Conservation (phyloP, 345 rosid species). For the Nephelium lappaceum region DNA sequence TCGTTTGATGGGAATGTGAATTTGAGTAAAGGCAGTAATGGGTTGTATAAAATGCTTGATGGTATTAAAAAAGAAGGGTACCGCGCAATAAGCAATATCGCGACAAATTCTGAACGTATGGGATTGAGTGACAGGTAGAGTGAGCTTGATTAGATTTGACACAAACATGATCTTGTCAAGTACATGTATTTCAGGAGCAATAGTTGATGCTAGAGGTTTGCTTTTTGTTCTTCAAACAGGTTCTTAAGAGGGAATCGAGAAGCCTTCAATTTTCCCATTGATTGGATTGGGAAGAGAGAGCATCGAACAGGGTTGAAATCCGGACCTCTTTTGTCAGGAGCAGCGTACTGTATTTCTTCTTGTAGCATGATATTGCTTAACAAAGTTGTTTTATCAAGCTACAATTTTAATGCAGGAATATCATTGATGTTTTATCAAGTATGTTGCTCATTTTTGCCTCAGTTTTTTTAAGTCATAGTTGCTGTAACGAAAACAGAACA, state of each 20-base stretch:
- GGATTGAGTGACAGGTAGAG: slow-evolving; percentile 60
- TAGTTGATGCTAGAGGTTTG: background rate
- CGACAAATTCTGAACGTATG: slow-evolving; percentile 39
- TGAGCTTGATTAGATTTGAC: background rate
- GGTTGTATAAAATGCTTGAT: slow-evolving; percentile 38
- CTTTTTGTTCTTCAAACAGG: slow-evolving; percentile 36
- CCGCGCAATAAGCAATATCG: slow-evolving; percentile 32
- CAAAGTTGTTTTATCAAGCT: slow-evolving; percentile 78
- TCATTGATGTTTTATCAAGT: slow-evolving; percentile 95
- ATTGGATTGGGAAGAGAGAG: slow-evolving; percentile 47
- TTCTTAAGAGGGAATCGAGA: slow-evolving; percentile 55
- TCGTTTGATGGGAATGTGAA: slow-evolving; percentile 29
- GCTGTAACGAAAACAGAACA: background rate
- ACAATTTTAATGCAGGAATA: slow-evolving; percentile 74
- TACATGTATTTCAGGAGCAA: background rate
- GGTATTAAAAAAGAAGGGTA: slow-evolving; percentile 44
- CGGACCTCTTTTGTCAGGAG: slow-evolving; percentile 80
- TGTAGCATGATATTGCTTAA: slow-evolving; percentile 91
- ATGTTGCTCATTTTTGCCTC: slow-evolving; percentile 17
- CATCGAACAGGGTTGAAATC: slow-evolving; percentile 49
- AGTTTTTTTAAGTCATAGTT: background rate
- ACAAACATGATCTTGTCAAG: background rate
- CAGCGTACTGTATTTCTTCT: slow-evolving; percentile 89
- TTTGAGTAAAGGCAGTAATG: slow-evolving; percentile 32
- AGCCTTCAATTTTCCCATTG: slow-evolving; percentile 24